Evolutionary conservation across 1,284 basidiomycete genomes (phyloP).

Genomic region (Vanrija humicola): DNA sequence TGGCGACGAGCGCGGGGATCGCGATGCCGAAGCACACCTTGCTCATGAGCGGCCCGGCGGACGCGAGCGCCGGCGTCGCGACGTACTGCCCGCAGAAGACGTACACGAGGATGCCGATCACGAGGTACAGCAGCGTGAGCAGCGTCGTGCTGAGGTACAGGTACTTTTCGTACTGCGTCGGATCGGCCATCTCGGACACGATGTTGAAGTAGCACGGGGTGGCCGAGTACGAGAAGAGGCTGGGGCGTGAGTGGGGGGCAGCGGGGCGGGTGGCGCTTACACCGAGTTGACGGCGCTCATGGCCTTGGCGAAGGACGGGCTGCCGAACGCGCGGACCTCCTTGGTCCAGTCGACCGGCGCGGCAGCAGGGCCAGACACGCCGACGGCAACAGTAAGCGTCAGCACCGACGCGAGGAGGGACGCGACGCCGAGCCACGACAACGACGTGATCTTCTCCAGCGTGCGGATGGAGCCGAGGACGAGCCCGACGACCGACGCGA

Average conservation of each 20-base stretch:
- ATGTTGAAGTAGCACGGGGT: conserved; percentile 20
- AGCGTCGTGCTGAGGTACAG: conserved; percentile 32
- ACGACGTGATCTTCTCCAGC: conserved; percentile 41
- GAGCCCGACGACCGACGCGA: conserved; percentile 30
- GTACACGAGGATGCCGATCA: conserved; percentile 27
- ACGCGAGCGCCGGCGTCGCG: conserved; percentile 44
- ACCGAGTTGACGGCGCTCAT: conserved; percentile 41
- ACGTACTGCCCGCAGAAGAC: conserved; percentile 45
- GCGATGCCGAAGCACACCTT: conserved; percentile 48
- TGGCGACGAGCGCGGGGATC: conserved; percentile 37
- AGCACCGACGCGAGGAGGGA: conserved; percentile 40
- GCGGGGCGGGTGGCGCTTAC: conserved; percentile 34
- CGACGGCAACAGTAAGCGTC: conserved; percentile 47
- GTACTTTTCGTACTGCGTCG: conserved; percentile 27
- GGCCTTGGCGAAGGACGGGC: conserved; percentile 34
- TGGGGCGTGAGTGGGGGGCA: conserved; percentile 10
- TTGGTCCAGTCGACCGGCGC: conserved; percentile 32
- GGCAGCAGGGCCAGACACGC: conserved; percentile 39
- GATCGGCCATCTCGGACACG: conserved; percentile 33
- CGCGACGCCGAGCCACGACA: conserved; percentile 42
- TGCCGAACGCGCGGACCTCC: conserved; percentile 22
- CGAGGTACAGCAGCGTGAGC: conserved; percentile 38
- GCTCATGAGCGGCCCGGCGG: conserved; percentile 45
- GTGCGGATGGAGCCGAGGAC: conserved; percentile 40
- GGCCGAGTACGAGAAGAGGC: conserved; percentile 23